Conservation (phyloP, 2,329 filamentous ascomycete genomes). For the Stagonosporopsis rhizophila region DNA sequence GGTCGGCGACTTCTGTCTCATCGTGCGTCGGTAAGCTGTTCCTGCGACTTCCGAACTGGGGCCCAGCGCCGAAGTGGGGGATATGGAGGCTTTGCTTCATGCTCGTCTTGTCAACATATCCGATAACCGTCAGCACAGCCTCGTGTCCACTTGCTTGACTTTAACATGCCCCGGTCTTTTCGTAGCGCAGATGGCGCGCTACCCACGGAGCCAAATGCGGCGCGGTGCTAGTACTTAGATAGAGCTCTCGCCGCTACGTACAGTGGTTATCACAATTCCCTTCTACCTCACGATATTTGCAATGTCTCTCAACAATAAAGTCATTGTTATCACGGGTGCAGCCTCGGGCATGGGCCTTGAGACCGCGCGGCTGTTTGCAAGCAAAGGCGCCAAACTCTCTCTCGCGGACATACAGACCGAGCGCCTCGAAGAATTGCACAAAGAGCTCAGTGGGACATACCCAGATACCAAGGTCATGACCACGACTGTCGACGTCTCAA, state of each 20-base stretch:
- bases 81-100: background rate
- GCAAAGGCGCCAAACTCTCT: slow-evolving; percentile 41
- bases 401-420: slow-evolving; percentile 43
- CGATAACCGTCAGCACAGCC: background rate
- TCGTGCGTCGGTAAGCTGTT: background rate
- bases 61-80: slow-evolving; percentile 1
- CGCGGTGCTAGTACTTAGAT: slow-evolving; percentile 2
- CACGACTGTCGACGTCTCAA: slow-evolving; percentile 59
- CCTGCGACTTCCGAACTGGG: background rate
- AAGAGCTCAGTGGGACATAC: slow-evolving; percentile 22
- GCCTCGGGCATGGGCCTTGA: slow-evolving; percentile 43
- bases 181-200: background rate
- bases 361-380: slow-evolving; percentile 34
- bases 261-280: no score
- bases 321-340: slow-evolving; percentile 43
- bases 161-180: background rate
- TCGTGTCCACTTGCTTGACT: background rate
- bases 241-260: background rate
- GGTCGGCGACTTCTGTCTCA: background rate
- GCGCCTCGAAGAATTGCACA: slow-evolving; percentile 28
- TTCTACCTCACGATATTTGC: background rate
- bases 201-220: background rate
- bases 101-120: background rate
- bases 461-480: slow-evolving; percentile 38
- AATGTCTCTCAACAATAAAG: slow-evolving; percentile 39